Evolutionary conservation across 2,329 filamentous ascomycete genomes (phyloP).

Genomic region (Beauveria australis): DNA sequence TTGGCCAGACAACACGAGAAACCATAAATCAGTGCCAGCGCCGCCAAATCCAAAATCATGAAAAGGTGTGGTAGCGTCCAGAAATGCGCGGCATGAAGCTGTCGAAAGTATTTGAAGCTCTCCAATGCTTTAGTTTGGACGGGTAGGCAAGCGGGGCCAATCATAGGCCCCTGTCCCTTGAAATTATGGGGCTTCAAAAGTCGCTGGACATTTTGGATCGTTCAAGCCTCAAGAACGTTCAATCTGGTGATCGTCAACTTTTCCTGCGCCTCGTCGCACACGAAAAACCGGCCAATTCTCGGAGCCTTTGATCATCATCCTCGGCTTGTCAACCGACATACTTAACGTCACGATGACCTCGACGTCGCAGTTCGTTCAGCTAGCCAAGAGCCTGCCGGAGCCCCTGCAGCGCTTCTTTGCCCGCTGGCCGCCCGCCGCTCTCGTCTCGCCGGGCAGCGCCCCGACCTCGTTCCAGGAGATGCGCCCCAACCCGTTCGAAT

Average conservation of each 20-base stretch:
- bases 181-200: neutral
- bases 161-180: neutral
- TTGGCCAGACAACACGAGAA: neutral
- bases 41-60: slow-evolving; percentile 5
- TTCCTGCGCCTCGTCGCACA: neutral
- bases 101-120: neutral
- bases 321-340: neutral
- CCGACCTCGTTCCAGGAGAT: slow-evolving; percentile 46
- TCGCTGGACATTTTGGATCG: neutral
- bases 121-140: neutral
- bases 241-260: neutral
- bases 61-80: neutral
- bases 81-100: neutral
- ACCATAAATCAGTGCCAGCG: slow-evolving; percentile 6
- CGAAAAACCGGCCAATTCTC: neutral
- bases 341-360: slow-evolving; percentile 25
- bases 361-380: slow-evolving; percentile 37
- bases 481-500: slow-evolving; percentile 71
- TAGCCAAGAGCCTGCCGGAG: slow-evolving; percentile 66
- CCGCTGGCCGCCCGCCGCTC: slow-evolving; percentile 69
- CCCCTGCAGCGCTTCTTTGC: slow-evolving; percentile 81
- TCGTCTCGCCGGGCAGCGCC: slow-evolving; percentile 38
- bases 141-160: neutral
- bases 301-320: neutral
- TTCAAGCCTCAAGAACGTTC: neutral